Percentiles rank a stretch among this genome's conserved stretches.
phyloP scores from a whole-genome alignment of 352 stramenopile species.

The Phytopythium aichiense region DNA sequence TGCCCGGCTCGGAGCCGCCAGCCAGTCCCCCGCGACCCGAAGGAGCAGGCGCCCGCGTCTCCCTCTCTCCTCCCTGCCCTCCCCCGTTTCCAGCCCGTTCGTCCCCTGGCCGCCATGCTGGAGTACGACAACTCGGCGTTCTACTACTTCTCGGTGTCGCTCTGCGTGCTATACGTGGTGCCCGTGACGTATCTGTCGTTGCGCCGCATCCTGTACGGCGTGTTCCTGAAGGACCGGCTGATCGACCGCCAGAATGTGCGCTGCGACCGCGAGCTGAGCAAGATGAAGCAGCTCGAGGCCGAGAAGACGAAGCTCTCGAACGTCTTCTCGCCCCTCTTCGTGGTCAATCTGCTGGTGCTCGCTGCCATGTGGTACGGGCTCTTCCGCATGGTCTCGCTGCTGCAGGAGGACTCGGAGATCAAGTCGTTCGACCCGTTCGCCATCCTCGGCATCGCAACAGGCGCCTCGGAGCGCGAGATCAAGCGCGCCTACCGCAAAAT shows the following conservation, averaged over 20 bases:
- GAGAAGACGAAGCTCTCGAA: conserved; percentile 85
- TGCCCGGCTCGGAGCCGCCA: background rate
- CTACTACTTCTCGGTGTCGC: conserved; percentile 98
- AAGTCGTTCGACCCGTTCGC: conserved; percentile 98
- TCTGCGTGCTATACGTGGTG: conserved; percentile 95
- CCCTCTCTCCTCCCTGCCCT: background rate
- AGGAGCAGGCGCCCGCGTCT: background rate
- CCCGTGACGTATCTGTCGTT: conserved; percentile 92
- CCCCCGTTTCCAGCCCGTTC: too few species aligned
- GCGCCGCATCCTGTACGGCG: conserved; percentile 80
- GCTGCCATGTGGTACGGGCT: conserved; percentile 79
- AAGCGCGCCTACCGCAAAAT: conserved; percentile 94
- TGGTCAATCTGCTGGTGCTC: conserved; percentile 74
- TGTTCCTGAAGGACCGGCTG: conserved; percentile 86
- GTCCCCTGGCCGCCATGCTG: conserved; percentile 64
- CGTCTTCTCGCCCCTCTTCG: conserved; percentile 76
- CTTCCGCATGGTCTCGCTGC: conserved; percentile 86
- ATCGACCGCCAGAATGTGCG: conserved; percentile 83
- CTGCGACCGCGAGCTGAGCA: conserved; percentile 79
- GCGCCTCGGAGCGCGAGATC: conserved; percentile 92
- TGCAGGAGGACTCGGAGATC: conserved; percentile 96
- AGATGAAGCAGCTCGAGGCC: conserved; percentile 82
- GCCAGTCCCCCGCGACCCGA: background rate
- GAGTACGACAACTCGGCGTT: conserved; percentile 99
- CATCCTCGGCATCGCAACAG: conserved; percentile 93